Evolutionary conservation across 2,329 filamentous ascomycete species (phyloP).

Genomic region (Phoma herbarum): DNA sequence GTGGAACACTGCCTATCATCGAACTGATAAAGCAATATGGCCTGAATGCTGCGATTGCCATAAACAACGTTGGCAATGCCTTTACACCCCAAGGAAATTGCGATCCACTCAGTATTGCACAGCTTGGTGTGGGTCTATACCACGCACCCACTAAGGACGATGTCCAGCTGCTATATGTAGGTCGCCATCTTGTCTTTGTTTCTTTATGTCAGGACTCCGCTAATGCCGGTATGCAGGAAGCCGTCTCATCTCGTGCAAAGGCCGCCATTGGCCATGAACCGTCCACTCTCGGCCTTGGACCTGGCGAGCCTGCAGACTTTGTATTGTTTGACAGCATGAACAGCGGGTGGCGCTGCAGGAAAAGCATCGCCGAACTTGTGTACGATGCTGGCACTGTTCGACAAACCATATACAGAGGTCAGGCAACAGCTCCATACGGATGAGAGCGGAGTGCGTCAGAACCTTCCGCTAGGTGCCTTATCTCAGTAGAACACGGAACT

Average conservation of each 20-base stretch:
- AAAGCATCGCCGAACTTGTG: conserved; percentile 55
- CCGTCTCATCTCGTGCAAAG: conserved; percentile 58
- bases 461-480: neutral
- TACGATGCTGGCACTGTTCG: conserved; percentile 53
- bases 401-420: conserved; percentile 43
- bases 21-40: conserved; percentile 67
- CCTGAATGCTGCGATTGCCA: conserved; percentile 68
- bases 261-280: conserved; percentile 51
- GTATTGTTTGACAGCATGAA: conserved; percentile 53
- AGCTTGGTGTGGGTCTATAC: conserved; percentile 51
- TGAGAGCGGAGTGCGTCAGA: neutral
- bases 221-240: conserved; percentile 52
- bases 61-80: conserved; percentile 79
- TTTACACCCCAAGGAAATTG: conserved; percentile 75
- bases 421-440: neutral
- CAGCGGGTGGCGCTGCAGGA: conserved; percentile 53
- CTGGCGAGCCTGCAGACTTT: conserved; percentile 55
- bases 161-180: conserved; percentile 66
- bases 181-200: conserved; percentile 33
- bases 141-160: conserved; percentile 70
- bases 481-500: neutral
- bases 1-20: conserved; percentile 70
- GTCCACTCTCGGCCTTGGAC: conserved; percentile 40
- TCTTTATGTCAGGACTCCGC: conserved; percentile 6
- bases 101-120: conserved; percentile 71